These are phyloP conservation scores for Fusarium graminum DNA, from an alignment of 2,329 filamentous ascomycete species.

Conservation along the genomic window DNA sequence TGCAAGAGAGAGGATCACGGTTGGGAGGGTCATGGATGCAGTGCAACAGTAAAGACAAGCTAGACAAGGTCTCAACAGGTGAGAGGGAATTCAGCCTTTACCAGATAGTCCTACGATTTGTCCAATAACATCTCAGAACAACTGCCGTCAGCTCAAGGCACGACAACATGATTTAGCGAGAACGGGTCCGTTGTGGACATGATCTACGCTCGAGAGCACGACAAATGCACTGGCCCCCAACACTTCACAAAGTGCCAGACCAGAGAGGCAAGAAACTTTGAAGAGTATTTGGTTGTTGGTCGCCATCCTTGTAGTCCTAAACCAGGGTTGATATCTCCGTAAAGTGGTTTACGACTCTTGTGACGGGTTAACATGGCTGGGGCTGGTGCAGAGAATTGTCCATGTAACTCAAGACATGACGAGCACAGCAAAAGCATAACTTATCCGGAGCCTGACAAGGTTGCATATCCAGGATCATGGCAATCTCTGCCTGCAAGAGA, in stretches of 20 bases:
- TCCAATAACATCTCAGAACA: slow-evolving; percentile 39
- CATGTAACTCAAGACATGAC: slow-evolving; percentile 23
- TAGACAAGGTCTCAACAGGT: slow-evolving; percentile 37
- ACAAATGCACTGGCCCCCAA: slow-evolving; percentile 17
- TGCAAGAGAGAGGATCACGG: slow-evolving; percentile 29
- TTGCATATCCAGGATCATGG: slow-evolving; percentile 29
- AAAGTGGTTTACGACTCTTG: slow-evolving; percentile 24
- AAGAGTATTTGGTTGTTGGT: slow-evolving; percentile 25
- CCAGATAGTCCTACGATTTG: slow-evolving; percentile 14
- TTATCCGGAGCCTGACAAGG: slow-evolving; percentile 29
- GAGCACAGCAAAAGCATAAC: slow-evolving; percentile 13
- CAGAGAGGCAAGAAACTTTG: slow-evolving; percentile 4
- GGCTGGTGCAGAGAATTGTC: slow-evolving; percentile 21
- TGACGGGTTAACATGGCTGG: slow-evolving; percentile 35
- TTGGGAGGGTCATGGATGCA: slow-evolving; percentile 43
- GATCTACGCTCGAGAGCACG: slow-evolving; percentile 29
- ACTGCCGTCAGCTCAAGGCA: slow-evolving; percentile 34
- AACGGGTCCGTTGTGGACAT: slow-evolving; percentile 38
- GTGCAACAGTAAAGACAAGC: slow-evolving; percentile 33
- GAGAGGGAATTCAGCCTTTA: slow-evolving; percentile 27
- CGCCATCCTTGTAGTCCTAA: slow-evolving; percentile 15
- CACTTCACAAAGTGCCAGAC: slow-evolving; percentile 17
- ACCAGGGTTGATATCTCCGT: slow-evolving; percentile 17
- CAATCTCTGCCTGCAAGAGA: slow-evolving; percentile 38
- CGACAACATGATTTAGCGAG: slow-evolving; percentile 12